A percentile compares a stretch with the other conserved stretches of the same genome.
Conservation (phyloP, 441 rosid species). For the Gossypium gossypioides region DNA sequence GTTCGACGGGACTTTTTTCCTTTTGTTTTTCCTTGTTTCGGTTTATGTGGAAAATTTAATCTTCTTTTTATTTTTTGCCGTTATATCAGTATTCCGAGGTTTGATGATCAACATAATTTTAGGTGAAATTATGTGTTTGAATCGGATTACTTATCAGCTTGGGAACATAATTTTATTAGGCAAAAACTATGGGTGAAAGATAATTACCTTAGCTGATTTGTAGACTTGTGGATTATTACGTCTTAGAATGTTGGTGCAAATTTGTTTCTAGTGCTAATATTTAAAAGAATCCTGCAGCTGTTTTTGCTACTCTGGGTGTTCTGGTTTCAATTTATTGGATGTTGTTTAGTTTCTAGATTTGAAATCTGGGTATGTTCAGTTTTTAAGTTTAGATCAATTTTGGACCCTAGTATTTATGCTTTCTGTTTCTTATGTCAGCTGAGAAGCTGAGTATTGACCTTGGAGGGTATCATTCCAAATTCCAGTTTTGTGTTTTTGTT, state of each 20-base stretch:
- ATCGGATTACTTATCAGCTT: not conserved
- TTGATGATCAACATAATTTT: not conserved
- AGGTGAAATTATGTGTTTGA: not conserved
- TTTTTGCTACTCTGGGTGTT: not conserved
- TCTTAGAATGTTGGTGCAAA: not conserved
- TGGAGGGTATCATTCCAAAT: not conserved
- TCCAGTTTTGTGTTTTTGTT: not conserved
- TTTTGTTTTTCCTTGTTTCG: not conserved
- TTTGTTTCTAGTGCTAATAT: not conserved
- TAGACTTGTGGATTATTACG: not conserved
- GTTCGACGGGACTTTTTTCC: not conserved
- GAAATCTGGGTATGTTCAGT: not conserved
- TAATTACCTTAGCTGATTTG: not conserved
- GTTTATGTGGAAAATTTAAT: not conserved
- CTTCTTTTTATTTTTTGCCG: not conserved
- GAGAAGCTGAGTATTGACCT: not conserved
- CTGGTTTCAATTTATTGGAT: not conserved
- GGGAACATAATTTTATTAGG: not conserved
- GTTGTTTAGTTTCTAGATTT: not conserved
- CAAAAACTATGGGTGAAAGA: not conserved
- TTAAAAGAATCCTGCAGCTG: not conserved
- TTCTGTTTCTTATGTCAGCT: not conserved
- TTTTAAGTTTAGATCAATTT: not conserved
- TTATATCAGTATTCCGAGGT: not conserved
- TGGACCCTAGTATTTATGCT: not conserved